Conservation (phyloP, 139 green algal species). For the Eudorina sp. region DNA sequence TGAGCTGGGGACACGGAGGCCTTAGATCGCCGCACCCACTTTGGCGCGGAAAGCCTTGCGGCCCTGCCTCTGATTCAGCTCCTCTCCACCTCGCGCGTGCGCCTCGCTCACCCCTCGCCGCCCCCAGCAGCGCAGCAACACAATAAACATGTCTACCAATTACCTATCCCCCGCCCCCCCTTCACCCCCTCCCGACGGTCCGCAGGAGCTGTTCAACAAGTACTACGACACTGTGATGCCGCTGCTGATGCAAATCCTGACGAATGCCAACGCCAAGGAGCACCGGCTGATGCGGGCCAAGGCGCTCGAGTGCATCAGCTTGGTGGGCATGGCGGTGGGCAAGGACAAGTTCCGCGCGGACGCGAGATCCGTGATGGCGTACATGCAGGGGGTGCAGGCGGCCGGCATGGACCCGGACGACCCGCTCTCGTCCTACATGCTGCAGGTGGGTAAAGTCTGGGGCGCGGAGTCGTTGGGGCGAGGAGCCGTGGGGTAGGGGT, state of each 20-base stretch:
- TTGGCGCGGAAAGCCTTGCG: too few species aligned
- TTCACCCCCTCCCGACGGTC: neutral
- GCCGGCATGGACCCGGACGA: conserved; percentile 79
- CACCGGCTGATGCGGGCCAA: conserved; percentile 92
- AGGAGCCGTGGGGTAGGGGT: too few species aligned
- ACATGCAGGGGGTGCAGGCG: conserved; percentile 57
- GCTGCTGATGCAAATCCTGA: conserved; percentile 90
- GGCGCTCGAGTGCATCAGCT: conserved; percentile 95
- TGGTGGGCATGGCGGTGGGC: conserved; percentile 99
- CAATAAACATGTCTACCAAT: too few species aligned
- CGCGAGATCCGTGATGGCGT: conserved; percentile 63
- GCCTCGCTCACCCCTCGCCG: too few species aligned
- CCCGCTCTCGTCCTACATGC: conserved; percentile 89
- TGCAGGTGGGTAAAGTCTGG: conserved; percentile 74
- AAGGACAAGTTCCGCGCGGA: conserved; percentile 91
- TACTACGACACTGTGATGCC: conserved; percentile 96
- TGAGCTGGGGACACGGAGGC: too few species aligned
- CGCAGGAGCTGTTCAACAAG: conserved; percentile 87
- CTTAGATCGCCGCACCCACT: too few species aligned
- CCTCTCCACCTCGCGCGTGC: too few species aligned
- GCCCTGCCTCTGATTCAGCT: too few species aligned
- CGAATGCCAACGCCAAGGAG: conserved; percentile 77
- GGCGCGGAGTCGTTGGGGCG: too few species aligned
- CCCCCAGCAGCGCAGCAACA: too few species aligned
- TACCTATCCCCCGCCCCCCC: neutral